A percentile compares a stretch with the other conserved stretches of the same genome.
Evolutionary conservation across 2,329 filamentous ascomycete species (phyloP).

Genomic region (Pestalotiopsis sp.): DNA sequence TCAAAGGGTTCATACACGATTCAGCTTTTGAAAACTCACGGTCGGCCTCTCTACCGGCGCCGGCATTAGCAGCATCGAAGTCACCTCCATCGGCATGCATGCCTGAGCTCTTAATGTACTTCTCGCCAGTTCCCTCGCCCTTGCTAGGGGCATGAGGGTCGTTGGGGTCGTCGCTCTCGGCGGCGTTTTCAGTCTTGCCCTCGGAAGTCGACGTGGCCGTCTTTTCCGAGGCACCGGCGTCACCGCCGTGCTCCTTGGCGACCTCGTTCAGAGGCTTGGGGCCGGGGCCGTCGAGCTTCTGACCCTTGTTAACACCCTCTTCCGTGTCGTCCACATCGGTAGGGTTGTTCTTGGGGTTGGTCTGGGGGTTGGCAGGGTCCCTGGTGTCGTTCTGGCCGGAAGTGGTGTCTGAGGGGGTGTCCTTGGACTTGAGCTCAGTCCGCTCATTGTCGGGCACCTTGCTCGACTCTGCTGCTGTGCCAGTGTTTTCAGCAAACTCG

Average conservation of each 20-base stretch:
- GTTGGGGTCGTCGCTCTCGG: constrained; percentile 22
- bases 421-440: constrained; percentile 26
- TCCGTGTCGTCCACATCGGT: constrained; percentile 39
- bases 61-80: constrained; percentile 66
- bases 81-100: constrained; percentile 67
- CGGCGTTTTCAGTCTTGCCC: constrained; percentile 25
- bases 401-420: constrained; percentile 24
- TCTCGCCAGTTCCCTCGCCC: constrained; percentile 54
- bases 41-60: constrained; percentile 68
- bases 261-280: constrained; percentile 42
- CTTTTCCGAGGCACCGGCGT: constrained; percentile 24
- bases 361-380: constrained; percentile 37
- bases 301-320: constrained; percentile 33
- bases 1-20: background rate
- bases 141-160: constrained; percentile 33
- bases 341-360: constrained; percentile 36
- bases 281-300: constrained; percentile 43
- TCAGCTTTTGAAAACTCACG: constrained; percentile 45
- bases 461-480: constrained; percentile 25
- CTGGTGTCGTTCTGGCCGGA: constrained; percentile 43
- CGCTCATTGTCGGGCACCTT: constrained; percentile 30
- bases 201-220: constrained; percentile 34
- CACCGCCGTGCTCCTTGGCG: constrained; percentile 30
- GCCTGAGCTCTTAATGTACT: constrained; percentile 60
- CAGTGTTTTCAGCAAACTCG: constrained; percentile 27